Conservation (phyloP, 129 eudicot species). For the Saposhnikovia divaricata region DNA sequence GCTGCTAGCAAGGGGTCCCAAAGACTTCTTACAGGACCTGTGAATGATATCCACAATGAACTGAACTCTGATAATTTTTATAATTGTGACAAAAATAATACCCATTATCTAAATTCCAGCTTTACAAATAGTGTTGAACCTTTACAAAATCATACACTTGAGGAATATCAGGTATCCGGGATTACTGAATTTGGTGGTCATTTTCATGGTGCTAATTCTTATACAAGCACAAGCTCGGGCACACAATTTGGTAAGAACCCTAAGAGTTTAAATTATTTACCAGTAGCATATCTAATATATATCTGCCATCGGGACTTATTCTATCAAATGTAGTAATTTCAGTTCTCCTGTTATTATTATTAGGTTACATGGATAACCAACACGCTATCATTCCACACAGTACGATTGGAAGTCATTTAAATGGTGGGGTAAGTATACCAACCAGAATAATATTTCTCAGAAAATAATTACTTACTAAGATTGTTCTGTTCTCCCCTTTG, state of each 20-base stretch:
- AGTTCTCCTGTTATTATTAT: constrained; percentile 7
- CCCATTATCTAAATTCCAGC: constrained; percentile 30
- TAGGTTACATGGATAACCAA: constrained; percentile 29
- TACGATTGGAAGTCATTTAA: constrained; percentile 18
- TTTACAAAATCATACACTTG: constrained; percentile 90
- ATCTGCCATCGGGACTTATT: background rate
- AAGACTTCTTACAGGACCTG: constrained; percentile 37
- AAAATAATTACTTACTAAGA: background rate
- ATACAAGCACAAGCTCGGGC: constrained; percentile 16
- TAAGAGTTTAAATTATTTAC: constrained; percentile 15
- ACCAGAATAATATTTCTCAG: background rate
- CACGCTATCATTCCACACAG: constrained; percentile 9
- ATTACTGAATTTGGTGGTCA: constrained; percentile 32
- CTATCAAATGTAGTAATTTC: background rate
- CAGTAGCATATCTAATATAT: constrained; percentile 19
- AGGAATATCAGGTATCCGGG: constrained; percentile 59
- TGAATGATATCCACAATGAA: constrained; percentile 88
- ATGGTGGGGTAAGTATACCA: constrained; percentile 44
- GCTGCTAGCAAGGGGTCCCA: constrained; percentile 36
- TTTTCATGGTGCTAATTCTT: constrained; percentile 24
- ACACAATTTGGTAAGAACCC: constrained; percentile 16
- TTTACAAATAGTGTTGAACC: constrained; percentile 69
- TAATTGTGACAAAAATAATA: constrained; percentile 47
- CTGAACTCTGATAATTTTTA: constrained; percentile 46
- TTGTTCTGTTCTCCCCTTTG: too few species aligned